Base-by-base conservation (phyloP, 441 rosid species). In the Sinapis alba region DNA sequence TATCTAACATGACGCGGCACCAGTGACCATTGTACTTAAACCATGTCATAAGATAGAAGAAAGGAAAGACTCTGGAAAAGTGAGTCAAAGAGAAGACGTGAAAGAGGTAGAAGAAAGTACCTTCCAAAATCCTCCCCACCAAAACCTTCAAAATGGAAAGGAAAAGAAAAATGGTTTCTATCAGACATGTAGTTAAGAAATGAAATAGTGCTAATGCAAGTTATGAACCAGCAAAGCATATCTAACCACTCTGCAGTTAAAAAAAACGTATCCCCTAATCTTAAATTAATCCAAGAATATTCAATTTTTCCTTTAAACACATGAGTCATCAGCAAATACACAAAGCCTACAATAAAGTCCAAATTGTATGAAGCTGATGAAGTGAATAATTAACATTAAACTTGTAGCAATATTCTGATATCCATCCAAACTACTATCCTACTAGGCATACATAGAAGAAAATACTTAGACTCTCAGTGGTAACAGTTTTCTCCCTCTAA, bases 51-150 rank as follows among this genome's bases (percentile, higher is more conserved):
- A 0, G 34, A 45, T 6, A 34, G 26, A 63, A 63, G 61, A 56
- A 54, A 54, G 23, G 38, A 43, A 63, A 53, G 65, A 50, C 62
- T 24, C 6, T 45, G 26, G 30, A 67, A 45, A 16, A 20, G 23
- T 2, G 23, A 57, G 23, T 43, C 43, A 23, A 23, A 43, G 76
- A 38, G 59, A 51, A 38, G 7, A 34, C 26, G 23, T n/a, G 5
- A 4, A 71, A 15, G 27, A 71, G 26, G 47, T 34, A 4, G 65
- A 45, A 13, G 45, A 78, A 43, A 62, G 64, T 89, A 94, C 99
- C 99, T 96, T 96, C 98, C 98, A 96, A 68, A 90, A 88, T 84
- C 99, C 99, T 83, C 98, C 99, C 90, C 86, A 88, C 98, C 96
- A 94, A 86, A 96, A 96, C 96, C 99, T 96, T 79, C 41, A 81